Evolutionary conservation across 169 alveolate species (phyloP), one percentile per base, ranked within the genome.

Genomic region (Plasmodium falciparum): DNA sequence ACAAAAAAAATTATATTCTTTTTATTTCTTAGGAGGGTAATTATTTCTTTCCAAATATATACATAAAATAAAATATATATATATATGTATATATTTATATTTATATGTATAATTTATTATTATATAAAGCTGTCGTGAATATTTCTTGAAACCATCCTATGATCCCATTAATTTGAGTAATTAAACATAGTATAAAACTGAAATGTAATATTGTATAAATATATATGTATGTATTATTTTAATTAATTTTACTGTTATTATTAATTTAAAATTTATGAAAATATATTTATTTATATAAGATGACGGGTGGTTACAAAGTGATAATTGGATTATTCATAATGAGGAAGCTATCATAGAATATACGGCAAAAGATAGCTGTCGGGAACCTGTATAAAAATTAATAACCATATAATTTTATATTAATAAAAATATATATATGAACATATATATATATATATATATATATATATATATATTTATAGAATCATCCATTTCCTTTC

Each of bases 401-500:
- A 39, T 39, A 39, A 39, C 47, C 9, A 5, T 39, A 39, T 39
- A 39, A 39, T 5, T 15, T 67, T 33, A 67, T n/a, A 67, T 39
- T 67, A 15, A 15, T 13, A 2, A 12, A 4, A 66, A 24, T 62
- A 61, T 20, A n/a, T 45, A 56, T 26, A 22, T 20, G 26, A 29
- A 73, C 24, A 58, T 47, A 33, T 56, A 20, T 15, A 39, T 12
- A 20, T 15, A 39, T 12, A 54, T 6, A 13, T 15, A 20, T 26
- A 13, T 54, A 8, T 26, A 6, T 49, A 24, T 63, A 26, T 73
- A 33, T 15, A 15, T 3, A n/a, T 73, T 73, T 70, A n/a, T 39
- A 83, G 91, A 63, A 71, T 58, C 91, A 83, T 71, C 83, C 91
- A 43, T 83, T 83, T 69, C 91, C 91, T 12, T 83, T 83, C 29